These are phyloP conservation scores for Chionographis japonica DNA, from an alignment of 106 monocot species.

Conservation along the genomic window DNA sequence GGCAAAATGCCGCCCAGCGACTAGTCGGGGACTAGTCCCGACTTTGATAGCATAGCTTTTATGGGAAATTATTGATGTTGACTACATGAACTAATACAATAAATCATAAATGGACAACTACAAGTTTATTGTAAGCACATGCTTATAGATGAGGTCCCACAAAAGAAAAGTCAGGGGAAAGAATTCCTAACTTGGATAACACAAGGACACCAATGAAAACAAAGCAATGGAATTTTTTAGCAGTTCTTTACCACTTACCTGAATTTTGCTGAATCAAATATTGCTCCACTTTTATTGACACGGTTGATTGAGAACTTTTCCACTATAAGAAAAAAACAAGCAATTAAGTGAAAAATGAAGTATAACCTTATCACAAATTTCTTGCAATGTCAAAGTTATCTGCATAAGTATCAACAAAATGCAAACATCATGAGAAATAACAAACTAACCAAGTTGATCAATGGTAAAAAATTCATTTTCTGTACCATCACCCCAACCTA, in stretches of 20 bases:
- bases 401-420: constrained; percentile 1
- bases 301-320: constrained; percentile 88
- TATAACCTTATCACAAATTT: not conserved
- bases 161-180: not conserved
- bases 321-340: constrained; percentile 39
- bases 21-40: too few relatives aligned
- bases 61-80: too few relatives aligned
- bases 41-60: too few relatives aligned
- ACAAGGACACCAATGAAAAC: not conserved
- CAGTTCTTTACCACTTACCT: constrained; percentile 37
- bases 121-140: too few relatives aligned
- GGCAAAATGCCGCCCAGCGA: too few relatives aligned
- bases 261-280: constrained; percentile 92
- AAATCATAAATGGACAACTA: too few relatives aligned
- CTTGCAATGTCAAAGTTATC: constrained; percentile 1
- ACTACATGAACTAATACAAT: too few relatives aligned
- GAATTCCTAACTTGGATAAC: not conserved
- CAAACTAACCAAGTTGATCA: constrained; percentile 74
- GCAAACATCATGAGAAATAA: not conserved
- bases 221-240: not conserved
- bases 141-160: too few relatives aligned
- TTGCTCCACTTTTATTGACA: constrained; percentile 94
- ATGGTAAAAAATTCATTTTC: constrained; percentile 98
- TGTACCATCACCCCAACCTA: constrained; percentile 99
- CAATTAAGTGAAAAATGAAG: constrained; percentile 1